Conservation (phyloP, 176 grass and related monocot genomes). For the Microstegium vimineum region DNA sequence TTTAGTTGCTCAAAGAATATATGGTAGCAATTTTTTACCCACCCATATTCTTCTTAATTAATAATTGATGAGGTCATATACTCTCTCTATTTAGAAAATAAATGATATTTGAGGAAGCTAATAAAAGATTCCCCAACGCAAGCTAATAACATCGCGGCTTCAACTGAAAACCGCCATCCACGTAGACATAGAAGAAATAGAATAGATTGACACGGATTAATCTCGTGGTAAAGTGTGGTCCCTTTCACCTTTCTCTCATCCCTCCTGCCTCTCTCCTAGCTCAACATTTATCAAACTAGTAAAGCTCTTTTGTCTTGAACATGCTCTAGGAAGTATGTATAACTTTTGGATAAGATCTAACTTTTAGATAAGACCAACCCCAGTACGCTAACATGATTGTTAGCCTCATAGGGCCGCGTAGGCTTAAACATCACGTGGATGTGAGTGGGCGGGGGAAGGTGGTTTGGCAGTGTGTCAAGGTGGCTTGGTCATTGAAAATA, state of each 20-base stretch:
- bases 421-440: neutral
- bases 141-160: neutral
- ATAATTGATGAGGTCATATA: neutral
- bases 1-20: neutral
- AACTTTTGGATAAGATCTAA: neutral
- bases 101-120: neutral
- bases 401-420: neutral
- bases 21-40: neutral
- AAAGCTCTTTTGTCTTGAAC: neutral
- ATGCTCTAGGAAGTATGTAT: neutral
- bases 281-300: neutral
- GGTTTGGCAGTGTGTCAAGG: neutral
- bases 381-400: neutral
- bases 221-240: neutral
- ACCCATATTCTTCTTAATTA: neutral
- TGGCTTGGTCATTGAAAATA: neutral
- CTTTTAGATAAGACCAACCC: neutral
- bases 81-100: neutral
- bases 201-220: neutral
- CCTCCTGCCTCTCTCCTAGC: neutral
- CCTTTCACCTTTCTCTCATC: neutral
- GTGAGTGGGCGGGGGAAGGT: neutral
- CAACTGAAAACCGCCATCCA: neutral
- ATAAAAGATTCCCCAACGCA: neutral
- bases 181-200: neutral